These are phyloP conservation scores for Sporothrix inflata DNA, from an alignment of 2,329 filamentous ascomycete species.

Conservation along the genomic window DNA sequence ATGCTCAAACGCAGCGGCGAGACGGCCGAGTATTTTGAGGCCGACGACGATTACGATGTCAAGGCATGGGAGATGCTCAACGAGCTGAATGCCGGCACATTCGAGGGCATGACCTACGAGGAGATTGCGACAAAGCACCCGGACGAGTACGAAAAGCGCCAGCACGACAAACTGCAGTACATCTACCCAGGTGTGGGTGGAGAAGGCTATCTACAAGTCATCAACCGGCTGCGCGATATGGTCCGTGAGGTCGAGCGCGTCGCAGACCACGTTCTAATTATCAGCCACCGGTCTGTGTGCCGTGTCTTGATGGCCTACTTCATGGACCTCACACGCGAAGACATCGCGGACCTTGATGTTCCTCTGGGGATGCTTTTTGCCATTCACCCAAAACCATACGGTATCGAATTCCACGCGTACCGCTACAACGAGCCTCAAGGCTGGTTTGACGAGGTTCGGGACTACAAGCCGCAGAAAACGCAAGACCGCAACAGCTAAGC, in stretches of 20 bases:
- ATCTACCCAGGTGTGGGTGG: slow-evolving; percentile 95
- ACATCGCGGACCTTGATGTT: slow-evolving; percentile 93
- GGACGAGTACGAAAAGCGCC: slow-evolving; percentile 79
- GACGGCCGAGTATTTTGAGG: slow-evolving; percentile 85
- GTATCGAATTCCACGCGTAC: slow-evolving; percentile 95
- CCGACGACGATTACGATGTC: slow-evolving; percentile 90
- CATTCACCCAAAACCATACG: slow-evolving; percentile 96
- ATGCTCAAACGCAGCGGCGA: slow-evolving; percentile 92
- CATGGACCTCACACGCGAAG: slow-evolving; percentile 84
- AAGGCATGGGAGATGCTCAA: slow-evolving; percentile 99
- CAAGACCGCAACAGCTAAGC: slow-evolving; percentile 45
- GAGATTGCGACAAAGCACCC: slow-evolving; percentile 80
- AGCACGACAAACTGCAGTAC: slow-evolving; percentile 88
- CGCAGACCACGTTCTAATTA: slow-evolving; percentile 90
- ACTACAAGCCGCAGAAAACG: slow-evolving; percentile 74
- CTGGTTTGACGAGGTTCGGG: slow-evolving; percentile 84
- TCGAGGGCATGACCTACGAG: slow-evolving; percentile 93
- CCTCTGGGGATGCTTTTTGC: slow-evolving; percentile 92
- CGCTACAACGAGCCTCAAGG: slow-evolving; percentile 77
- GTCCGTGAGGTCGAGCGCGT: slow-evolving; percentile 97
- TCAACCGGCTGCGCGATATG: slow-evolving; percentile 91
- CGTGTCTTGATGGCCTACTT: slow-evolving; percentile 96
- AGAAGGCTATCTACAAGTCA: slow-evolving; percentile 95
- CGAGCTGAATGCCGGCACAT: slow-evolving; percentile 88
- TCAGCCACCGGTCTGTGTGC: slow-evolving; percentile 89